Evolutionary conservation across 768 basidiomycete species (phyloP).

Genomic region (Collybia sordida): DNA sequence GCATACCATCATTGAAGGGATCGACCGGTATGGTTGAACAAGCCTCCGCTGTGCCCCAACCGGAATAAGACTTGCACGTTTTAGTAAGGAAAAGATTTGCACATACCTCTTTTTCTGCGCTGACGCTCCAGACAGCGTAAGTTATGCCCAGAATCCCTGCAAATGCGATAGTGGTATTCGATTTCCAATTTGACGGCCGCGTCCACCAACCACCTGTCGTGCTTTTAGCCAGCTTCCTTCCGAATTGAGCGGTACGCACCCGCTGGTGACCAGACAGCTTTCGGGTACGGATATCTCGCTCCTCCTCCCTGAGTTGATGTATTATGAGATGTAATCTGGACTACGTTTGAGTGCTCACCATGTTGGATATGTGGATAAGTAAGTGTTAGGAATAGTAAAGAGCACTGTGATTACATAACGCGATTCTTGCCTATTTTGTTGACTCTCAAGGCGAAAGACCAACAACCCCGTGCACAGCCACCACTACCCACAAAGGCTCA

Average conservation of each 20-base stretch:
- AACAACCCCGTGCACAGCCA: not conserved
- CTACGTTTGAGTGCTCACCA: constrained; percentile 7
- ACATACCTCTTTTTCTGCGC: constrained; percentile 79
- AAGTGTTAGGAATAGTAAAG: constrained; percentile 4
- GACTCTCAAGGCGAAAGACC: constrained; percentile 2
- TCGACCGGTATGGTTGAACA: constrained; percentile 60
- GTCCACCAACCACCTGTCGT: constrained; percentile 88
- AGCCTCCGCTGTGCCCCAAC: constrained; percentile 47
- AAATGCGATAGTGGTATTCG: constrained; percentile 76
- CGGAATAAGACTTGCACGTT: not conserved
- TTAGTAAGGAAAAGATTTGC: not conserved
- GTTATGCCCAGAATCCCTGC: constrained; percentile 67
- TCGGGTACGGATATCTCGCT: constrained; percentile 88
- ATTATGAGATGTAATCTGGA: not conserved
- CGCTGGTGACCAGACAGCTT: constrained; percentile 93
- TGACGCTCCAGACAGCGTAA: constrained; percentile 67
- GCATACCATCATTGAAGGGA: constrained; percentile 79
- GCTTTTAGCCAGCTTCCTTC: not conserved
- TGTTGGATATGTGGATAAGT: constrained; percentile 5
- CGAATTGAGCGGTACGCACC: constrained; percentile 43
- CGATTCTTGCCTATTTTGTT: constrained; percentile 15
- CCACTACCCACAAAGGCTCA: not conserved
- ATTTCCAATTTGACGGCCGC: constrained; percentile 85
- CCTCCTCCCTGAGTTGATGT: constrained; percentile 68
- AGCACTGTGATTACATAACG: constrained; percentile 13